Base-by-base conservation (phyloP, 768 basidiomycete species). In the Termitomyces bulborhizus region DNA sequence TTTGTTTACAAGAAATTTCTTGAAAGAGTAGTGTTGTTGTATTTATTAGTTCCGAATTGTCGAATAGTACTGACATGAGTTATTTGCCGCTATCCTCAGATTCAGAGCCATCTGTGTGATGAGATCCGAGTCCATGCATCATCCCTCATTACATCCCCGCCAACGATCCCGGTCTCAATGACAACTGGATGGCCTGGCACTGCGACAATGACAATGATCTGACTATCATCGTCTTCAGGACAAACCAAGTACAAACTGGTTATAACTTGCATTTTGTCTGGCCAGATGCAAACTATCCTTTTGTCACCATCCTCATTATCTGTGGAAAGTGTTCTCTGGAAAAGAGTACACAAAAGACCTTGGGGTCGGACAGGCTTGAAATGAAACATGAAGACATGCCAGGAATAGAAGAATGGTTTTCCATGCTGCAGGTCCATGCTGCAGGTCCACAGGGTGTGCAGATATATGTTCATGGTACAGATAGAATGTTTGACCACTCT, bases 81-180 rank as follows among this genome's bases (percentile, higher is more conserved):
- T 29, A 29, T 29, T 29, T 29, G 29, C 29, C 29, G 29, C 29
- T 6, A 29, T 32, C 31, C 31, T 9, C 31, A 32, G 31, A 32
- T 32, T 32, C 31, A 32, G 31, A 8, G 8, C 8, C 31, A 32
- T 32, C 9, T 32, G 31, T 32, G 31, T 32, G 8, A 32, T 1
- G 8, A 32, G 8, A 32, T 32, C 8, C 9, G 16, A 43, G 24
- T 7, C 50, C 50, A 51, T 15, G 50, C 50, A 7, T 53, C 56
- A 29, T 57, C 51, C 6, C 37, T 44, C 56, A 57, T 57, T 27
- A 57, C 21, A 8, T 57, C 45, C 13, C 51, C 6, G 6, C 51
- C 53, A 16, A 34, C 16, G 18, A 56, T 51, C 32, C 55, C 50
- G 1, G 44, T 56, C 13, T 40, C 27, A 8, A 56, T 52, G 36